Conservation (phyloP, 164 flowering plant species). For the Pachysandra terminalis region DNA sequence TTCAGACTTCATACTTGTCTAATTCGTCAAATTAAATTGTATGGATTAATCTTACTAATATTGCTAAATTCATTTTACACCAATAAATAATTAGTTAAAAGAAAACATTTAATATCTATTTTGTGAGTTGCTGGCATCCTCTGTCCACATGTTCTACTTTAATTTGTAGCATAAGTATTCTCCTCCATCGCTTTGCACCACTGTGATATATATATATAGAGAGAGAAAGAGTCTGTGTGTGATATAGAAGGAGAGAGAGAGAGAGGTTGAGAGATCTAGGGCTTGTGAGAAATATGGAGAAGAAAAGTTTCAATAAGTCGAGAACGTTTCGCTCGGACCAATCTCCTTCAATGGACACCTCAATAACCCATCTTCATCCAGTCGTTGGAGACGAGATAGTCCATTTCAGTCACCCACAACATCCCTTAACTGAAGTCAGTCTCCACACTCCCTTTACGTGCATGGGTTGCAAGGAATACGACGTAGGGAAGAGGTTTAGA, state of each 20-base stretch:
- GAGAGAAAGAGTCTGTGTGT: too few relatives aligned
- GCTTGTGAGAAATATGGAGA: neutral
- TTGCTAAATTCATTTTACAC: too few relatives aligned
- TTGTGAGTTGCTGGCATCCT: constrained; percentile 2
- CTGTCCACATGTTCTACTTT: neutral
- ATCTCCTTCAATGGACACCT: constrained; percentile 24
- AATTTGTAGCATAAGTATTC: constrained; percentile 11
- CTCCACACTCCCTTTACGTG: constrained; percentile 55
- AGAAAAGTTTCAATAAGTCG: constrained; percentile 14
- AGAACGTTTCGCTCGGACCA: constrained; percentile 7
- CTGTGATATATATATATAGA: too few relatives aligned
- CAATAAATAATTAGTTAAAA: too few relatives aligned
- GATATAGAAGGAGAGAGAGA: too few relatives aligned
- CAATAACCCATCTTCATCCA: constrained; percentile 26
- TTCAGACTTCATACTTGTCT: too few relatives aligned
- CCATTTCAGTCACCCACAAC: constrained; percentile 64
- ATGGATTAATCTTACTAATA: too few relatives aligned
- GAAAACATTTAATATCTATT: neutral
- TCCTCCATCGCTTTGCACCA: too few relatives aligned
- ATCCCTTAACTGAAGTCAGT: constrained; percentile 33
- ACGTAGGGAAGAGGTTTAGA: constrained; percentile 57
- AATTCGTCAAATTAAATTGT: too few relatives aligned
- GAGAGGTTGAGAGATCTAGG: neutral
- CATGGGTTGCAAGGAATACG: constrained; percentile 74
- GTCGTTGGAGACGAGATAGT: constrained; percentile 28